Evolutionary conservation across 257 asterid genomes (phyloP).

Genomic region (Lycium barbarum): DNA sequence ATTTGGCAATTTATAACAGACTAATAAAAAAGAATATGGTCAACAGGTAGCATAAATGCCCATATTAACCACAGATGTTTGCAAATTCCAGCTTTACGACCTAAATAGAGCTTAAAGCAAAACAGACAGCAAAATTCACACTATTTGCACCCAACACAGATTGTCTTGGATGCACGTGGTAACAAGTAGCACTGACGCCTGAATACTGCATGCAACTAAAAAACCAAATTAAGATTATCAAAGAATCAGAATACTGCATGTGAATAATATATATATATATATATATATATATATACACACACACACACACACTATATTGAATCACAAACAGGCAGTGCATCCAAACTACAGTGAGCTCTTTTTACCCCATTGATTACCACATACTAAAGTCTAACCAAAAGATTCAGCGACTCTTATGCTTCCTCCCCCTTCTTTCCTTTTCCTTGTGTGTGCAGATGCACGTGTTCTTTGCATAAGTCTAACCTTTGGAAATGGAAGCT

Average conservation of each 20-base stretch:
- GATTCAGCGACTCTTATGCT: background rate
- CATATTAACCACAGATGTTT: constrained; percentile 9
- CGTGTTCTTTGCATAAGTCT: background rate
- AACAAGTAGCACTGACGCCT: constrained; percentile 17
- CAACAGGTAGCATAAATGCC: constrained; percentile 7
- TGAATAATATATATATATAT: background rate
- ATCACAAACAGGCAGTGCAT: constrained; percentile 11
- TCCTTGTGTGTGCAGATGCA: background rate
- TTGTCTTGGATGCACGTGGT: constrained; percentile 28
- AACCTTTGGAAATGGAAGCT: constrained; percentile 57
- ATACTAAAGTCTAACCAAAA: background rate
- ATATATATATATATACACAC: background rate
- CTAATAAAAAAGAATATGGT: background rate
- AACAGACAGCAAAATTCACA: background rate
- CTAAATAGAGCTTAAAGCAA: constrained; percentile 3
- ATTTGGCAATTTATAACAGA: background rate
- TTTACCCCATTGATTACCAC: background rate
- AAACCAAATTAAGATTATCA: background rate
- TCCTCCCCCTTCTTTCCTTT: background rate
- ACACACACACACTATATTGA: background rate
- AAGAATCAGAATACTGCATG: background rate
- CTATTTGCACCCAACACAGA: background rate
- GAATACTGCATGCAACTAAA: constrained; percentile 22
- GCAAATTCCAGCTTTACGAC: constrained; percentile 15
- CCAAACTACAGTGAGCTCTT: background rate